Base-by-base conservation (phyloP, 2,329 filamentous ascomycete species). In the Myriosclerotinia duriaeana region DNA sequence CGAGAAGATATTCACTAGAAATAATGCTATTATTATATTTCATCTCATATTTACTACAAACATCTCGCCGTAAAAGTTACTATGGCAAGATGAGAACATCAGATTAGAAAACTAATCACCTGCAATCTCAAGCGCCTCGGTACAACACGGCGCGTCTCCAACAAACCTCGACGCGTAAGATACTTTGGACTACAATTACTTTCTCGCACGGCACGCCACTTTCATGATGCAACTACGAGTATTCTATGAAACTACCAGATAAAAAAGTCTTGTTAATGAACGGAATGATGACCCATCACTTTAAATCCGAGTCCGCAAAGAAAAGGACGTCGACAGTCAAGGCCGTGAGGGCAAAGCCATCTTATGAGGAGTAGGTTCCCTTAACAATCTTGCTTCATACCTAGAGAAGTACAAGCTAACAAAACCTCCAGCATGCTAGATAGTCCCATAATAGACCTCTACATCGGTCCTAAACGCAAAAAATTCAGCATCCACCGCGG, bases 401-500 rank as follows among this genome's bases (percentile, higher is more conserved):
- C 11, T 22, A 46, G 20, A 22, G 2, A 50, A 5, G 5, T 50
- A 22, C 8, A 17, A 36, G 34, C 58, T 61, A 59, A 53, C n/a
- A n/a, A 36, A 22, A 62, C 0, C n/a, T 2, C 17, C 15, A 63
- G 50, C 52, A 55, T 61, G 50, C 17, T 53, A 22, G 62, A 63
- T 5, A 50, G 50, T 15, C 60, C 67, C 15, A 67, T 67, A 40
- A 55, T 69, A 26, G 20, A 53, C 26, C 46, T 67, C n/a, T 56
- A 64, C 20, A 64, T 69, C 34, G 68, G 66, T 3, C 63, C 63
- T 26, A 68, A 66, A 48, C 58, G 66, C 40, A 69, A 66, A 52
- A 56, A 64, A 15, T 61, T 50, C 53, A 56, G 42, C 5, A 60
- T 68, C 38, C 66, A 67, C 22, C 40, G 55, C 15, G 66, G 54